Conservation (phyloP, 2,329 filamentous ascomycete genomes). For the Nigrospora oryzae region DNA sequence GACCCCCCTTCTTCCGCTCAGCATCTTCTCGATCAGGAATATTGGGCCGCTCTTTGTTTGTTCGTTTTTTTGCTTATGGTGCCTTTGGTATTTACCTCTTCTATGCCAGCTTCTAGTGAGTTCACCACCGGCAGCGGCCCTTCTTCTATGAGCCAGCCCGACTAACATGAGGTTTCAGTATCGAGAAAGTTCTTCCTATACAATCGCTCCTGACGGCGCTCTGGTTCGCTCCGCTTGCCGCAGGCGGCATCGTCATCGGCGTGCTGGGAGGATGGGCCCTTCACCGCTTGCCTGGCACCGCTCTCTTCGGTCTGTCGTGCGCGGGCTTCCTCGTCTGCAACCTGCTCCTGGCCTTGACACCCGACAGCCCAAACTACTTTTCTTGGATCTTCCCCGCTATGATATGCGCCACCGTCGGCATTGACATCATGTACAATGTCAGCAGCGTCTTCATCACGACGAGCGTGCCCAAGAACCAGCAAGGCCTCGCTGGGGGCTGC, state of each 20-base stretch:
- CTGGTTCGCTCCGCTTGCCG: constrained; percentile 57
- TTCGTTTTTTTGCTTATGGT: constrained; percentile 57
- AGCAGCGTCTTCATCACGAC: constrained; percentile 70
- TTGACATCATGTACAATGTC: constrained; percentile 66
- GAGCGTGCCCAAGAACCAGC: constrained; percentile 52
- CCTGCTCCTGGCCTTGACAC: constrained; percentile 55
- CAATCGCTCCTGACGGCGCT: constrained; percentile 53
- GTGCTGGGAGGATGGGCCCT: constrained; percentile 52
- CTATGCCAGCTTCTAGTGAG: constrained; percentile 42
- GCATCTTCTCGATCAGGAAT: constrained; percentile 57
- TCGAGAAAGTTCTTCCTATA: constrained; percentile 47
- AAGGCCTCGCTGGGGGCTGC: constrained; percentile 61
- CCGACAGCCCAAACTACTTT: constrained; percentile 52
- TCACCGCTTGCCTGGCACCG: constrained; percentile 51
- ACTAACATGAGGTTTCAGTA: constrained; percentile 24
- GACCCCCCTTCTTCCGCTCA: constrained; percentile 59
- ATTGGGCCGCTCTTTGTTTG: constrained; percentile 51
- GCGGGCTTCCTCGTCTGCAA: constrained; percentile 45
- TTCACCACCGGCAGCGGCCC: neutral
- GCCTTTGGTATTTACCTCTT: constrained; percentile 58
- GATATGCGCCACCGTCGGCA: constrained; percentile 58
- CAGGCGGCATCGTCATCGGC: constrained; percentile 57
- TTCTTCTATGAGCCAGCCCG: constrained; percentile 2
- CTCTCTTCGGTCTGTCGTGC: constrained; percentile 52
- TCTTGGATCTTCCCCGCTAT: constrained; percentile 63